Evolutionary conservation across 768 basidiomycete genomes (phyloP).

Genomic region (Guyanaporus albipodus): DNA sequence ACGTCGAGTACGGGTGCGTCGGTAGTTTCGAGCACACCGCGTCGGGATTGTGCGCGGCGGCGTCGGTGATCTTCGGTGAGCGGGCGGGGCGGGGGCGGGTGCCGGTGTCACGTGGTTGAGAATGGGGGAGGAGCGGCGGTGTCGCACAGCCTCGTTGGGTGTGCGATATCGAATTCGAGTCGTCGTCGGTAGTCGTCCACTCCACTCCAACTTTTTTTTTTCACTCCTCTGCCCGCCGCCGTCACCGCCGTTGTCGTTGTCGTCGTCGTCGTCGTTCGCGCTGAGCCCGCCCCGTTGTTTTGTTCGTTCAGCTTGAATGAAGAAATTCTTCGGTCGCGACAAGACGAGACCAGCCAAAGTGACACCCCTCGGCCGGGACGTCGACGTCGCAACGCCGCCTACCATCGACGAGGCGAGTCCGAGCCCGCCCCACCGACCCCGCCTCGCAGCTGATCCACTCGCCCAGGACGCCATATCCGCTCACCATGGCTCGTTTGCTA

Average conservation of each 20-base stretch:
- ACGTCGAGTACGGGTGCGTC: conserved; percentile 36
- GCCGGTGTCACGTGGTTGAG: conserved; percentile 19
- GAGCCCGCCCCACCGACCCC: background rate
- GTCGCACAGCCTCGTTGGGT: conserved; percentile 19
- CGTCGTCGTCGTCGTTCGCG: no score
- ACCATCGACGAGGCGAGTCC: conserved; percentile 30
- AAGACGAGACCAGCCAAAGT: conserved; percentile 40
- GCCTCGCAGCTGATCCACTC: background rate
- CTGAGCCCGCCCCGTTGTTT: no score
- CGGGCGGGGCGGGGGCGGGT: conserved; percentile 3
- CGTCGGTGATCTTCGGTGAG: conserved; percentile 41
- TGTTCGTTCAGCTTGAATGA: conserved; percentile 44
- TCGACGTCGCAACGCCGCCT: conserved; percentile 14
- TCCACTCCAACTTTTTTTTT: no score
- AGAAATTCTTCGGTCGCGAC: conserved; percentile 52
- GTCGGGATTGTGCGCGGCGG: conserved; percentile 45
- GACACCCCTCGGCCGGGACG: conserved; percentile 23
- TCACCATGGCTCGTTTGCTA: conserved; percentile 17
- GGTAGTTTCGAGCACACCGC: conserved; percentile 59
- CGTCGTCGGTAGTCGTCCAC: no score
- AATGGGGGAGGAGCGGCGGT: conserved; percentile 12
- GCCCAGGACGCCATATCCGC: conserved; percentile 24
- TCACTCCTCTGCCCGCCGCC: no score
- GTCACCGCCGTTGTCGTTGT: no score
- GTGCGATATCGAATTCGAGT: conserved; percentile 9